Evolutionary conservation across 2,329 filamentous ascomycete genomes (phyloP), one percentile per base, ranked within the genome.

Genomic region (Diaporthe eres): DNA sequence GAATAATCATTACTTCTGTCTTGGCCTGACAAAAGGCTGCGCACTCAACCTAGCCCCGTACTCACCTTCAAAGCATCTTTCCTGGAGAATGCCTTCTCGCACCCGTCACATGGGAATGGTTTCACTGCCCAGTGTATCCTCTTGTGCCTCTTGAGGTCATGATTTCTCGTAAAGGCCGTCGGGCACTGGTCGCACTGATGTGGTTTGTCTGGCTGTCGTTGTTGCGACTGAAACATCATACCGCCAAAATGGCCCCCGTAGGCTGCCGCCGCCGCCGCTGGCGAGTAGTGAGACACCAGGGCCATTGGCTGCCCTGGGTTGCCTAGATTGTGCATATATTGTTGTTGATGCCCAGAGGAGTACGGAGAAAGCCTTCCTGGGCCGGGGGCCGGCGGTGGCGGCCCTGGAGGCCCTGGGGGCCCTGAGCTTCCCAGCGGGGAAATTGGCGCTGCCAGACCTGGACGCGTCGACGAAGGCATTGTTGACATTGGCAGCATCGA

Each of bases 61-160:
- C 91, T 80, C 87, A 98, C 97, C 94, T 98, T 98, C 42, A 99
- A 87, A 13, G 97, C 97, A 84, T 98, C 97, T 83, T 98, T 98
- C 76, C 97, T 90, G 4, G 96, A 98, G 82, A 99, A 99, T 82
- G 94, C 97, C 90, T 98, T 98, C 77, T 98, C 95, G 83, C 97
- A 99, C 81, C 94, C 93, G 9, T 88, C 91, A 83, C 97, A 99
- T 0, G 96, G 96, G 83, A 96, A 98, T 0, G 97, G 97, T 88
- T 99, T 99, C 55, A 98, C 95, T 0, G 95, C 94, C 75, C 98
- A 85, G 84, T 99, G 97, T 76, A 98, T 98, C 68, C 95, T 89
- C 88, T 98, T 98, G 84, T 99, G 97, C 71, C 97, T 91, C 86
- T 99, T 99, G 80, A 98, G 85, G 82, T 98, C 97, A 82, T 98